Evolutionary conservation across 2,329 filamentous ascomycete genomes (phyloP), one percentile per base, ranked within the genome.

Genomic region (Botrytis paeoniae): DNA sequence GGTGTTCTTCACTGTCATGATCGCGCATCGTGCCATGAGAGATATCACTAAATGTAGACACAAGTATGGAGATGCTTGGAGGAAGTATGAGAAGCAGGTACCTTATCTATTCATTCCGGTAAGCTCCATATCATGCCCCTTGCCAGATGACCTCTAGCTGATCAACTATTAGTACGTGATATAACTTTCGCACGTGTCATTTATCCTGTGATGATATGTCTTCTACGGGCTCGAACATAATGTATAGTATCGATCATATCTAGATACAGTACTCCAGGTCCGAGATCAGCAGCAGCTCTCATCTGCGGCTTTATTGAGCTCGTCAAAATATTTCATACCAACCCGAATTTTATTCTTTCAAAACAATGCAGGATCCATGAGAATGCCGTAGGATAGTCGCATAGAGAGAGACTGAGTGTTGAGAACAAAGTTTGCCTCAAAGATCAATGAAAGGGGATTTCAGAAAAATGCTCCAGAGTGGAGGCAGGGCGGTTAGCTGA

Each of bases 101-200:
- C 93, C 93, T 51, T 95, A 94, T 82, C 85, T 96, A 70, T 96
- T 96, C 81, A 94, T 97, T 84, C 93, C 93, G 45, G 85, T 87
- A 78, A 81, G 83, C 82, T 22, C 4, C 20, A 18, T 6, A 22
- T 35, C 4, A 32, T 32, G 54, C 4, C 18, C 14, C 22, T 8
- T n/a, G 22, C n/a, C 5, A 25, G 22, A n/a, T 12, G 45, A n/a
- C 9, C 45, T 51, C 22, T 14, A 51, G 22, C 45, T 51, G 3
- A 51, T 1, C 9, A 51, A 12, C 8, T n/a, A n/a, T 51, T 4
- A 51, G 45, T n/a, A 51, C 22, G 3, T 51, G 9, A n/a, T 51
- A 14, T 51, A 1, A 51, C 1, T 51, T 51, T 45, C 43, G 2
- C 7, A 45, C 22, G 8, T 7, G 10, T n/a, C 45, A 14, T 51